Percentiles rank a stretch among this genome's conserved stretches.
Conservation (phyloP, 352 stramenopile genomes). For the Globisporangium cederbergense region DNA sequence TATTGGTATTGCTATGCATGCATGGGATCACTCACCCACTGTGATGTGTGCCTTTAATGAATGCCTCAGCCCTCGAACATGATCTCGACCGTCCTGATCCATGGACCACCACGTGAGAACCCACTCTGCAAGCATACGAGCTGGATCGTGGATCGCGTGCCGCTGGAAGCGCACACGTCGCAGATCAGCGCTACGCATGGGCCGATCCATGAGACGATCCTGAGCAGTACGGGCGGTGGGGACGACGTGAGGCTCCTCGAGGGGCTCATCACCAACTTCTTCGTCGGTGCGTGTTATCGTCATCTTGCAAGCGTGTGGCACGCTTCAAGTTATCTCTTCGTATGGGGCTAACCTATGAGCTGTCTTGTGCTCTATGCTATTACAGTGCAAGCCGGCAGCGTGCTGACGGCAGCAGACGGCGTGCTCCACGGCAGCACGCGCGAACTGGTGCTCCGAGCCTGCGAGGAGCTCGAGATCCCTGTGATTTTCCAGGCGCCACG, state of each 20-base stretch:
- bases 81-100: constrained; percentile 44
- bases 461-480: constrained; percentile 48
- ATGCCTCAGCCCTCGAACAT: constrained; percentile 25
- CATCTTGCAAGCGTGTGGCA: not conserved
- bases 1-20: too few species aligned
- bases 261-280: constrained; percentile 80
- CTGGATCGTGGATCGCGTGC: constrained; percentile 58
- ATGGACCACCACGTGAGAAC: constrained; percentile 40
- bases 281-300: constrained; percentile 42
- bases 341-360: too few species aligned
- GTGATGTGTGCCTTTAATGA: not conserved
- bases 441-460: constrained; percentile 59
- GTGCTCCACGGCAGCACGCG: constrained; percentile 63
- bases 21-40: not conserved
- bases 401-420: constrained; percentile 44
- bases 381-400: constrained; percentile 35
- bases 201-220: constrained; percentile 54
- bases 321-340: too few species aligned
- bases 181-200: constrained; percentile 21
- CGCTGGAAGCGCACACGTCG: constrained; percentile 37
- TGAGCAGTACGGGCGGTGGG: constrained; percentile 23
- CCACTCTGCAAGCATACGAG: constrained; percentile 64
- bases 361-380: not conserved
- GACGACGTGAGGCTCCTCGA: constrained; percentile 50
- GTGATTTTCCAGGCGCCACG: constrained; percentile 51